Conservation (phyloP, 371 early-diverging fungal genomes). For the Haplosporangium sp. region DNA sequence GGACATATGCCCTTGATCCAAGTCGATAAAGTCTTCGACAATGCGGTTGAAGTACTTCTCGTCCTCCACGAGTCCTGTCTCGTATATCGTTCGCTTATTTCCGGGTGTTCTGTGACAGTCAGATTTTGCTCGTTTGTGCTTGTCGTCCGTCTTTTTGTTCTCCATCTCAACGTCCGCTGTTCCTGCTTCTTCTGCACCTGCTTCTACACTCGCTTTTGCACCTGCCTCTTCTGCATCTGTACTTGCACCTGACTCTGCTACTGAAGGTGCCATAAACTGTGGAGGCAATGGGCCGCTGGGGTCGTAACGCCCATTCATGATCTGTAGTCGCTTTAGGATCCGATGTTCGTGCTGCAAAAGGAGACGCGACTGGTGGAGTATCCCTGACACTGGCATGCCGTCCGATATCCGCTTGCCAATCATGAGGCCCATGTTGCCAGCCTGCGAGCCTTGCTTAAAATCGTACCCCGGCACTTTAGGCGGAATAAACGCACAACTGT, state of each 20-base stretch:
- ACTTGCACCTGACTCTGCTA: not conserved
- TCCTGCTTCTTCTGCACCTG: not conserved
- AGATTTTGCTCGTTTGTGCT: not conserved
- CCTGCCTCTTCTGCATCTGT: not conserved
- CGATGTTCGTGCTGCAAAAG: constrained; percentile 46
- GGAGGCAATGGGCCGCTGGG: constrained; percentile 1
- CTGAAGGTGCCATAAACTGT: not conserved
- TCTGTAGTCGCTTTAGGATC: constrained; percentile 35
- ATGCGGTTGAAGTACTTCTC: constrained; percentile 48
- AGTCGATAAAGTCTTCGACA: constrained; percentile 47
- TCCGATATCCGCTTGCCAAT: constrained; percentile 49
- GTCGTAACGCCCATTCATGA: constrained; percentile 20
- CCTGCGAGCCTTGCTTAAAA: constrained; percentile 45
- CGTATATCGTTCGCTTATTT: constrained; percentile 7
- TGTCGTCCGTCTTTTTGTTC: not conserved
- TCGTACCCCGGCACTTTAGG: constrained; percentile 42
- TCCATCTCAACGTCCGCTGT: not conserved
- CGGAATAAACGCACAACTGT: constrained; percentile 38
- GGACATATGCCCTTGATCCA: constrained; percentile 36
- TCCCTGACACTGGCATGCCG: constrained; percentile 30
- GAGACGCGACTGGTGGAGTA: constrained; percentile 33
- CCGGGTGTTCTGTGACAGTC: not conserved
- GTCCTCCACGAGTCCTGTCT: constrained; percentile 30
- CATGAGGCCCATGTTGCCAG: constrained; percentile 48
- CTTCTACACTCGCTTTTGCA: not conserved